Evolutionary conservation across 1,139 yeast genomes (phyloP), one percentile per base, ranked within the genome.

Genomic region (Nakaseomyces glabratus): DNA sequence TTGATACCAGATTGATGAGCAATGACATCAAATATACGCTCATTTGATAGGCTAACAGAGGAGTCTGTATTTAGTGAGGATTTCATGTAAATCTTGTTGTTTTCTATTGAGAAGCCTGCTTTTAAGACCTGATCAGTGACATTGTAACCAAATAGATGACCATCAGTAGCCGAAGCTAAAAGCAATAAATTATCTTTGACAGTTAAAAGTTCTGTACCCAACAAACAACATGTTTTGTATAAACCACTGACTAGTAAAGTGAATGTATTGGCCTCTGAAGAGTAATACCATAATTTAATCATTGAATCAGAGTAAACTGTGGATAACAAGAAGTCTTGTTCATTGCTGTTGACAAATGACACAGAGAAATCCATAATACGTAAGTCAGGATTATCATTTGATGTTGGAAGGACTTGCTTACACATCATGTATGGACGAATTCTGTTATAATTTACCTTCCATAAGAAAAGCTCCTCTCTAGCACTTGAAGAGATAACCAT

Each of bases 1-100:
- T 85, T 82, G 36, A 88, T 70, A 26, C 95, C 85, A 22, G 90
- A 85, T 55, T 86, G 95, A 51, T 90, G 97, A 9, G 82, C 61
- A 38, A 12, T 9, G 6, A 15, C 22, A 11, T 21, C 28, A 17
- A 31, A 21, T 16, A 21, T 15, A 15, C 20, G 28, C 4, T 16
- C 12, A 3, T 26, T 15, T n/a, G 30, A 10, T 18, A 26, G 18
- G n/a, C 14, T 7, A n/a, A n/a, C n/a, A 18, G 30, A 26, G 8
- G 3, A 7, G 6, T 17, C 4, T 17, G 17, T 21, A n/a, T 14
- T n/a, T n/a, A 12, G 10, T 21, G 17, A 11, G 8, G 8, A 10
- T 5, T 20, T 20, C 11, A 14, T 15, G 10, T 26, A 17, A 10
- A 26, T 26, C 7, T 21, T 21, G 7, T 21, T 21, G 14, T 18